Evolutionary conservation across 345 rosid species (phyloP).

Genomic region (Arabidopsis suecica): DNA sequence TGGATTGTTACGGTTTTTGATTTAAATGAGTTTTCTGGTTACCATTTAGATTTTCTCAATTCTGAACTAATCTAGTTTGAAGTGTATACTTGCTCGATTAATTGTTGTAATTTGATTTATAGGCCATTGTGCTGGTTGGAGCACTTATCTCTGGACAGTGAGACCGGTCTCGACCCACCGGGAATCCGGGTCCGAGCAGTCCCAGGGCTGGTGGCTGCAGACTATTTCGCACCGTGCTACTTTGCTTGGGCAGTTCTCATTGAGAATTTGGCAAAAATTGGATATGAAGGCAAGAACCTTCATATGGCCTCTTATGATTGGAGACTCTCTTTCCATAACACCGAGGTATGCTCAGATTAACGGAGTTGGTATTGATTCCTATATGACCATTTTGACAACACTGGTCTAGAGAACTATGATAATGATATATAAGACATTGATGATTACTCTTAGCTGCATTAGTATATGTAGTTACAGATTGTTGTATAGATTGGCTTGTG

Average conservation of each 20-base stretch:
- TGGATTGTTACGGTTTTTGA: not conserved
- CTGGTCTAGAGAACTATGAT: not conserved
- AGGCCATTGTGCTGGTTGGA: constrained; percentile 82
- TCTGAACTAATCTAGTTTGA: too few species aligned
- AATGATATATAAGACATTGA: not conserved
- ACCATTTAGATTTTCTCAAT: not conserved
- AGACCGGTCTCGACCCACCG: constrained; percentile 81
- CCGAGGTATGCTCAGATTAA: constrained; percentile 51
- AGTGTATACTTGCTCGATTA: not conserved
- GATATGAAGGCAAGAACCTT: constrained; percentile 76
- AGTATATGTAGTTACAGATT: not conserved
- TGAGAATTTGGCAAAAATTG: constrained; percentile 76
- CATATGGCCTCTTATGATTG: constrained; percentile 76
- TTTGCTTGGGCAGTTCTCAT: constrained; percentile 81
- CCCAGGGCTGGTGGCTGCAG: constrained; percentile 65
- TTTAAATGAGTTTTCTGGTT: not conserved
- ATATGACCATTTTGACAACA: not conserved
- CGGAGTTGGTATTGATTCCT: not conserved
- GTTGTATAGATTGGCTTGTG: not conserved
- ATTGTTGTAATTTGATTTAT: constrained; percentile 17
- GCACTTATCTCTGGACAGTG: constrained; percentile 69
- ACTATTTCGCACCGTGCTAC: constrained; percentile 64
- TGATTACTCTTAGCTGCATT: not conserved
- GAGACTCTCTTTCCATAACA: constrained; percentile 72
- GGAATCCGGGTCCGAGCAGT: constrained; percentile 69